Evolutionary conservation across 2,329 filamentous ascomycete genomes (phyloP).

Genomic region (Hypoxylon sp.): DNA sequence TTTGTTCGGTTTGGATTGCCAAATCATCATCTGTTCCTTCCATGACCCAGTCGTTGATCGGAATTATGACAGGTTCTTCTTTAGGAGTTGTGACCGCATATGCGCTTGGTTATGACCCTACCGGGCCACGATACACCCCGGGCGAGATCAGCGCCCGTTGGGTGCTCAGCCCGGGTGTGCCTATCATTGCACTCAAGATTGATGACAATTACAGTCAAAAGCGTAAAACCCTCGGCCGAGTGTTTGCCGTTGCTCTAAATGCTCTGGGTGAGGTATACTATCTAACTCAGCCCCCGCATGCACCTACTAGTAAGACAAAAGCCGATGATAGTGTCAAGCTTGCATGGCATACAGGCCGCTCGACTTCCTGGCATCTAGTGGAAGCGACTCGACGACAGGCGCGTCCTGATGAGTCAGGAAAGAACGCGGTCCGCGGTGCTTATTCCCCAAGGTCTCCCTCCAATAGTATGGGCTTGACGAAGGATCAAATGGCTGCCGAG

Average conservation of each 20-base stretch:
- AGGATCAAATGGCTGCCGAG: constrained; percentile 80
- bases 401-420: constrained; percentile 79
- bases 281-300: constrained; percentile 77
- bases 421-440: constrained; percentile 76
- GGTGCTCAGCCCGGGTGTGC: constrained; percentile 92
- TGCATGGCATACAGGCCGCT: constrained; percentile 86
- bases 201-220: constrained; percentile 85
- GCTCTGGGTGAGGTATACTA: constrained; percentile 94
- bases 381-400: constrained; percentile 82
- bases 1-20: constrained; percentile 89
- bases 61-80: constrained; percentile 87
- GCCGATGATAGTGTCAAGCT: constrained; percentile 72
- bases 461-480: constrained; percentile 78
- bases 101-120: constrained; percentile 74
- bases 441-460: constrained; percentile 87
- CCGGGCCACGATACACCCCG: constrained; percentile 74
- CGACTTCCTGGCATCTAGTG: constrained; percentile 83
- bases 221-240: constrained; percentile 77
- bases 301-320: constrained; percentile 64
- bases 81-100: constrained; percentile 87
- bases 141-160: constrained; percentile 90
- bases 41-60: constrained; percentile 82
- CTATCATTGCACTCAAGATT: constrained; percentile 85
- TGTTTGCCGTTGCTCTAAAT: constrained; percentile 95
- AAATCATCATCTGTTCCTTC: constrained; percentile 81